A percentile compares a stretch with the other conserved stretches of the same genome.
These are phyloP conservation scores for Podila verticillata DNA, from an alignment of 192 early-diverging fungal genomes.

Conservation along the genomic window DNA sequence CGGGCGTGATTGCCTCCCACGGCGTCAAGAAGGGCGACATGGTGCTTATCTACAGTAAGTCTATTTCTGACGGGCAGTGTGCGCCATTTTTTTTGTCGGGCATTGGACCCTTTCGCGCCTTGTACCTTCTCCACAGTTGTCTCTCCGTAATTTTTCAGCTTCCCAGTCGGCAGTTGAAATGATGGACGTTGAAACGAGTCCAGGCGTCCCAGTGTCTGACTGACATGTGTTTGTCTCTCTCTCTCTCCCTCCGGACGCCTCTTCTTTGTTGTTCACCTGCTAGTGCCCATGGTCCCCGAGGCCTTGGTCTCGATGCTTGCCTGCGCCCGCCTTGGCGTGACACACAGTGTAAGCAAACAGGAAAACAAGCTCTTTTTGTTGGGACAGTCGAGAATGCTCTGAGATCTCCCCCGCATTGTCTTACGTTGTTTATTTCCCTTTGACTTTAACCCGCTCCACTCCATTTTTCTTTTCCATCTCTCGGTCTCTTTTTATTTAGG, in stretches of 20 bases:
- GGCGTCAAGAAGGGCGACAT: constrained; percentile 75
- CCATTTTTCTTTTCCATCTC: neutral
- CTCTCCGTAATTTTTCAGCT: no score
- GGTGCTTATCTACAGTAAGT: constrained; percentile 83
- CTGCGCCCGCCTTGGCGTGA: constrained; percentile 83
- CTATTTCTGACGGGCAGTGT: neutral
- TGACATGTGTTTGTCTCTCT: neutral
- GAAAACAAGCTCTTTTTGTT: neutral
- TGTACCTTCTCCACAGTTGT: no score
- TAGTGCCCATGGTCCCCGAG: constrained; percentile 80
- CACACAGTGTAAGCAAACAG: constrained; percentile 71
- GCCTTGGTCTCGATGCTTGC: constrained; percentile 87
- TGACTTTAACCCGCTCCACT: no score
- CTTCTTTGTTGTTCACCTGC: neutral
- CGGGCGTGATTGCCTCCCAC: constrained; percentile 68
- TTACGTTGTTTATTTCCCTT: neutral
- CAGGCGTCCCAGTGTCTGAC: neutral
- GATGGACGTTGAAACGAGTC: neutral
- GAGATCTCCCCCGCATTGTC: neutral
- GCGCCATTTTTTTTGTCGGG: neutral
- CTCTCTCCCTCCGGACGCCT: no score
- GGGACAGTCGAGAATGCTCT: neutral
- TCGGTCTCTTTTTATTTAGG: constrained; percentile 16
- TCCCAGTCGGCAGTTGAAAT: no score
- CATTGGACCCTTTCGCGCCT: constrained; percentile 6